phyloP scores from a whole-genome alignment of 1,139 yeast species.

The Pneumocystis murina region DNA sequence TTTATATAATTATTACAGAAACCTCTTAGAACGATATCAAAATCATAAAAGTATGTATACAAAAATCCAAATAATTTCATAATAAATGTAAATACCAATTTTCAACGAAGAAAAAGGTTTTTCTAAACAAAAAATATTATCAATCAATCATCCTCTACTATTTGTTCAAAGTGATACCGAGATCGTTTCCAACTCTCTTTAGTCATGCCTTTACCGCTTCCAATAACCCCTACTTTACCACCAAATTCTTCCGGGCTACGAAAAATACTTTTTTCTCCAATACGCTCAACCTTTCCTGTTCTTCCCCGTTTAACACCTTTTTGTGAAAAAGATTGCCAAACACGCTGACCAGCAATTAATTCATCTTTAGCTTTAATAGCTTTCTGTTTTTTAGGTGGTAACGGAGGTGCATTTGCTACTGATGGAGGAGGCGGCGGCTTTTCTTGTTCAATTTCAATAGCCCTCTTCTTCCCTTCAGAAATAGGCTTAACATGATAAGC shows the following conservation, averaged over 20 bases:
- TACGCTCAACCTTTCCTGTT: slow-evolving; percentile 15
- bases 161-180: background rate
- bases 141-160: background rate
- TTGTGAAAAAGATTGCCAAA: slow-evolving; percentile 25
- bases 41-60: background rate
- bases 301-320: slow-evolving; percentile 18
- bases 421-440: slow-evolving; percentile 3
- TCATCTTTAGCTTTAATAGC: slow-evolving; percentile 9
- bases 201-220: slow-evolving; percentile 17
- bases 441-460: background rate
- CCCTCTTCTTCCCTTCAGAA: slow-evolving; percentile 1
- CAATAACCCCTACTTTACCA: slow-evolving; percentile 21
- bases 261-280: slow-evolving; percentile 20
- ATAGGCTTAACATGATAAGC: slow-evolving; percentile 15
- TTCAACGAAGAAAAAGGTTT: background rate
- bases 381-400: slow-evolving; percentile 5
- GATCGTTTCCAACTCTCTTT: slow-evolving; percentile 5
- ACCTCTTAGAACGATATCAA: background rate
- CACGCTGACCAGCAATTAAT: slow-evolving; percentile 20
- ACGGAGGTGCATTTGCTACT: background rate
- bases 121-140: background rate
- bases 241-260: slow-evolving; percentile 18
- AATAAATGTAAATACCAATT: background rate
- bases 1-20: background rate
- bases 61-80: background rate